Conservation (phyloP, 257 asterid species). For the Asclepias syriaca region DNA sequence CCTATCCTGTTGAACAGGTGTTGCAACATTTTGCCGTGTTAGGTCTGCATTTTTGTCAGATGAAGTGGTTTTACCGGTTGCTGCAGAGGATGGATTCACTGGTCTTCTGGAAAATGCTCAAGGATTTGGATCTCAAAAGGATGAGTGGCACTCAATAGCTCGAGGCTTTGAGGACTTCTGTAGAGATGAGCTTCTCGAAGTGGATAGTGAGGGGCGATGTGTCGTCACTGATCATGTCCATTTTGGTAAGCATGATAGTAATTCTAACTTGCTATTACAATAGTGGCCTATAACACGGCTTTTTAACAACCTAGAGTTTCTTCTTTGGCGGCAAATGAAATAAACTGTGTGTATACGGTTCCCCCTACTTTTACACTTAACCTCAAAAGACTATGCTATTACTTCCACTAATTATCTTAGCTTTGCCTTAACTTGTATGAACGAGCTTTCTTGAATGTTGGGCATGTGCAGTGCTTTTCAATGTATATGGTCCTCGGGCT, state of each 20-base stretch:
- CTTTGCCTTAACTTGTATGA: background rate
- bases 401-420: background rate
- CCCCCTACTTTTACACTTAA: background rate
- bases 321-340: background rate
- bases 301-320: background rate
- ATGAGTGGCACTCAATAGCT: conserved; percentile 29
- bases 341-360: background rate
- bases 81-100: conserved; percentile 92
- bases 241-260: conserved; percentile 55
- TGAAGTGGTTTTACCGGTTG: conserved; percentile 78
- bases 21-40: conserved; percentile 93
- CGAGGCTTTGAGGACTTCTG: conserved; percentile 64
- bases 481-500: conserved; percentile 94
- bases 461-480: conserved; percentile 73
- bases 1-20: conserved; percentile 46
- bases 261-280: background rate
- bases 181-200: conserved; percentile 61
- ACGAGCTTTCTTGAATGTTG: background rate
- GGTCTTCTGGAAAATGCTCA: conserved; percentile 55
- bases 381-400: background rate
- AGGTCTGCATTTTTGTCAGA: conserved; percentile 65
- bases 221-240: conserved; percentile 82
- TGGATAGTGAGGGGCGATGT: conserved; percentile 97
- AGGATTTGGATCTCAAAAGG: conserved; percentile 39
- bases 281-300: background rate